Evolutionary conservation across 306 rosid species (phyloP), one percentile per base, ranked within the genome.

Genomic region (Begonia fuchsioides): DNA sequence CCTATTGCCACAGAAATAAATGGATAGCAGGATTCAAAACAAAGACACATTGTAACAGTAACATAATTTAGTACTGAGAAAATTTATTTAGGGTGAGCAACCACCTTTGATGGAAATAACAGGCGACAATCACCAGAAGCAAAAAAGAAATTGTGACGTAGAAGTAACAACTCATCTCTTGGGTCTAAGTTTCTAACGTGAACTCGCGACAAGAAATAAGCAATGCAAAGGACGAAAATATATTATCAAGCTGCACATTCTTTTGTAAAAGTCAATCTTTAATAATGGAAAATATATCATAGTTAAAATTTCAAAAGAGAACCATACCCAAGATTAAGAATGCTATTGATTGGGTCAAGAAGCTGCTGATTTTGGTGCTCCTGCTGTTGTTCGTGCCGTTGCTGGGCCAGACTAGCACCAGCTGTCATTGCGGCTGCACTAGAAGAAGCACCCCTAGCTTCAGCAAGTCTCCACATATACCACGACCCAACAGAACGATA

Each of bases 381-480:
- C 5, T 48, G 57, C 26, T 66, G 70, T 11, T 68, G 75, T 32
- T 76, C 79, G 17, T 75, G 78, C 51, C 58, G 57, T 17, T 56
- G 60, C 6, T 60, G 93, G 64, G 65, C 88, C 64, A 78, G 67
- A 57, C 71, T 55, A 3, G 80, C 94, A 47, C 94, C 87, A 2
- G 81, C 81, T 0, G 90, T 94, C 38, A 79, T 80, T 0, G 95
- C 83, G 0, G 87, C 92, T 0, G 86, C 96, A 46, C 83, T 82
- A 0, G 96, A 79, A 58, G 98, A 81, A 61, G 86, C 79, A 14
- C 98, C 98, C 65, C 80, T 92, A 0, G 92, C 70, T 58, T 92
- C 98, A 14, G 74, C 77, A 62, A 79, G 72, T 75, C 96, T 79
- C 98, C 96, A 92, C 96, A 92, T 49, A 48, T 86, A 92, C 96